Base-by-base conservation (phyloP, 208 protist genomes). In the Tritrichomonas foetus region DNA sequence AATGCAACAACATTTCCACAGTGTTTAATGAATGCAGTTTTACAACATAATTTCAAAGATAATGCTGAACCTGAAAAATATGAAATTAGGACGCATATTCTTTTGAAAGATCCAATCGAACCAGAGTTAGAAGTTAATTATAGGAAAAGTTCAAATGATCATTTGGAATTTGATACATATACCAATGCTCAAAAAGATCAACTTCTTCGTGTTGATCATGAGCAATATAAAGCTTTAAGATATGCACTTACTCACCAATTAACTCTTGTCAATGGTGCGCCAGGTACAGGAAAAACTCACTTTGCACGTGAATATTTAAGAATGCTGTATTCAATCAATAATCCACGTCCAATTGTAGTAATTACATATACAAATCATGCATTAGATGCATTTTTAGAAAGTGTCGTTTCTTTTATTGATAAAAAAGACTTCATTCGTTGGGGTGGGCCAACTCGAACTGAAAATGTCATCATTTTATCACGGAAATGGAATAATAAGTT, bases 241-340 rank as follows among this genome's bases (percentile, higher is more conserved):
- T 33, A 89, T 39, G 33, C 41, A 25, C 13, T 89, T 36, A 33
- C 33, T 3, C 41, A 89, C 41, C 41, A 25, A 39, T 50, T 89
- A 8, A 89, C 78, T 16, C 22, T 89, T 11, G 78, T 89, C 16
- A 89, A 89, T 39, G 78, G 78, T 57, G 20, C 33, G 9, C 78
- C 78, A 53, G 78, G 78, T 20, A 89, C 78, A 57, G 78, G 78
- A 44, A 89, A 89, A 57, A 89, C 78, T 20, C 47, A 89, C 57
- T 33, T 89, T 61, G 78, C 78, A 57, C 44, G 39, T 57, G 78
- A 89, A 89, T 20, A 20, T 9, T 20, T 89, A 25, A 0, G 78
- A 27, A 1, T 89, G 9, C 41, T 89, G 3, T 5, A 53, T 22
- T 39, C 25, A 33, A 27, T 27, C 39, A 39, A 8, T 55, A 39